Base-by-base conservation (phyloP, 805 yeast genomes). In the Blastobotrys parvus region DNA sequence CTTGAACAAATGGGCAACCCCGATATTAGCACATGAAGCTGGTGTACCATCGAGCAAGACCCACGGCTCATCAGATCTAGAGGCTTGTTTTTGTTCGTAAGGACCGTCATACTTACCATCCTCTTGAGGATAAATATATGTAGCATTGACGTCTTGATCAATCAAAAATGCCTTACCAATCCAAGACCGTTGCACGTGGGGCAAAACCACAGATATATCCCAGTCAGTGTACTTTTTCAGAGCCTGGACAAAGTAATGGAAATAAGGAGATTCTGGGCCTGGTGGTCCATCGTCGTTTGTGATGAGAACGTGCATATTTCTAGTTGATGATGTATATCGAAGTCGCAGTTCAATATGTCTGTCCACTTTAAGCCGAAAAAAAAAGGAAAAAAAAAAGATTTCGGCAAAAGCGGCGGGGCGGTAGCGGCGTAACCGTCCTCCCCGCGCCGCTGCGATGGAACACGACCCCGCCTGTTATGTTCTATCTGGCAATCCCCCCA, bases 241-340 rank as follows among this genome's bases (percentile, higher is more conserved):
- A 38, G 85, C 83, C 48, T 82, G 82, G 4, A 86, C 88, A 30
- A 92, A 71, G 52, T 77, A 82, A 56, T 84, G 82, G 44, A 92
- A 72, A 63, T 89, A 92, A 2, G 96, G 96, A 39, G 96, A 87
- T 6, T 78, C 69, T 49, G 78, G 85, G 53, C 82, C 78, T 48
- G 92, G 81, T 0, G 97, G 97, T 31, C 98, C 98, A 58, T 90
- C 98, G 62, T 90, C 98, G 62, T 90, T 90, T 8, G 97, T 90
- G 34, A 92, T 35, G n/a, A 32, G 20, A 32, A 32, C 35, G 35
- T 32, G 35, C 35, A 32, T 32, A 10, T 13, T 5, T 29, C 32
- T 25, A 25, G 32, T 29, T 10, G 13, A 10, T n/a, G n/a, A n/a
- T n/a, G n/a, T n/a, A n/a, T n/a, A n/a, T n/a, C n/a, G n/a, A n/a